Evolutionary conservation across 2,329 filamentous ascomycete genomes (phyloP).

Genomic region (Elsinoe arachidis): DNA sequence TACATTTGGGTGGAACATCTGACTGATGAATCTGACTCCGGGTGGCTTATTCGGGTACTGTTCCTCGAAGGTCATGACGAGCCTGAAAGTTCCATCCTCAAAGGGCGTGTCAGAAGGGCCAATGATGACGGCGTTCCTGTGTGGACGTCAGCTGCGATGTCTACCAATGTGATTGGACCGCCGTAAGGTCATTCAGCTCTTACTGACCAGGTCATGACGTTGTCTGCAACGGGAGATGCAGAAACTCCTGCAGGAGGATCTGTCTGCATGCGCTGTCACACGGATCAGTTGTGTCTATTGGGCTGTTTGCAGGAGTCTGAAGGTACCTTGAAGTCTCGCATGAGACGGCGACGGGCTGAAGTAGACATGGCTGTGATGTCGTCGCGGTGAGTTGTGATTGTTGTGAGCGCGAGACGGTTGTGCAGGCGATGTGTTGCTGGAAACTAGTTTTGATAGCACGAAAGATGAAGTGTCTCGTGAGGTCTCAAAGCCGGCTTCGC

Average conservation of each 20-base stretch:
- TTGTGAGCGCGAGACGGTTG: too few species aligned
- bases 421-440: too few species aligned
- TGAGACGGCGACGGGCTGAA: conserved; percentile 85
- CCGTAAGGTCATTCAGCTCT: conserved; percentile 20
- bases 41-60: conserved; percentile 98
- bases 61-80: conserved; percentile 99
- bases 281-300: background rate
- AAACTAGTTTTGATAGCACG: too few species aligned
- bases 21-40: conserved; percentile 94
- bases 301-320: conserved; percentile 20
- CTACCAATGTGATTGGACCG: background rate
- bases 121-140: conserved; percentile 96
- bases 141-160: conserved; percentile 14
- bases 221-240: conserved; percentile 88
- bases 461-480: background rate
- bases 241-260: conserved; percentile 95
- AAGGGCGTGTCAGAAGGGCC: conserved; percentile 94
- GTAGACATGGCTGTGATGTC: conserved; percentile 63
- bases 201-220: conserved; percentile 86
- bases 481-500: background rate
- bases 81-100: conserved; percentile 92
- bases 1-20: conserved; percentile 99
- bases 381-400: background rate
- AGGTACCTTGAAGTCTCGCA: conserved; percentile 96
- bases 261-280: conserved; percentile 85